Evolutionary conservation across 31 red algal genomes (phyloP), one percentile per base, ranked within the genome.

Genomic region (Odonthalia washingtoniensis): DNA sequence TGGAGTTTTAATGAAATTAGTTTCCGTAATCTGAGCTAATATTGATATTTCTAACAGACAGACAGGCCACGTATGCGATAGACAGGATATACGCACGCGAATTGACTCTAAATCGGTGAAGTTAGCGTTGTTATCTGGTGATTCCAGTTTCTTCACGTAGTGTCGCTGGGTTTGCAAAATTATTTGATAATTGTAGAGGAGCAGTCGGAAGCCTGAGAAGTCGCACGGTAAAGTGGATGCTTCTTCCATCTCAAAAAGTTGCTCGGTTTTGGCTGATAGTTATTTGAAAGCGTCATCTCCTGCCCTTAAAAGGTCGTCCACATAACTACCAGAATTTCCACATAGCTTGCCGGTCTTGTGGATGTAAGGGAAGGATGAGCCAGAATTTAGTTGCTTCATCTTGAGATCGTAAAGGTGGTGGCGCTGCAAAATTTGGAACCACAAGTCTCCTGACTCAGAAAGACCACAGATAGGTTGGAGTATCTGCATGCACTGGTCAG

Each of bases 61-160:
- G 18, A 72, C 67, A 57, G 67, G 67, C 9, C 81, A 12, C 0
- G 81, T 74, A 34, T 85, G 70, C 5, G 81, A 32, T 21, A 87
- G 31, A 69, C 72, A 87, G 32, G 84, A 69, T 14, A 65, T 44
- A 31, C 60, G 75, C 84, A 87, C 77, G 4, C 84, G 84, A 42
- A 77, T 67, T 12, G 84, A 87, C 26, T 72, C 17, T 21, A 87
- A 78, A 2, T 27, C 31, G 17, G 5, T 3, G 39, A 37, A 87
- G 2, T 2, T 44, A 43, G 70, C 45, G 2, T 65, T 12, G 9
- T 3, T 3, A 1, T 44, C 5, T 2, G 77, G 70, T 49, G 44
- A 28, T 6, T 87, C 84, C 43, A 87, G 72, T 38, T 87, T 77
- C 39, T 72, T 40, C 3, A 87, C 26, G 52, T 87, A 87, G 6